phyloP scores from a whole-genome alignment of 306 rosid genomes.

The Fagus sylvatica region DNA sequence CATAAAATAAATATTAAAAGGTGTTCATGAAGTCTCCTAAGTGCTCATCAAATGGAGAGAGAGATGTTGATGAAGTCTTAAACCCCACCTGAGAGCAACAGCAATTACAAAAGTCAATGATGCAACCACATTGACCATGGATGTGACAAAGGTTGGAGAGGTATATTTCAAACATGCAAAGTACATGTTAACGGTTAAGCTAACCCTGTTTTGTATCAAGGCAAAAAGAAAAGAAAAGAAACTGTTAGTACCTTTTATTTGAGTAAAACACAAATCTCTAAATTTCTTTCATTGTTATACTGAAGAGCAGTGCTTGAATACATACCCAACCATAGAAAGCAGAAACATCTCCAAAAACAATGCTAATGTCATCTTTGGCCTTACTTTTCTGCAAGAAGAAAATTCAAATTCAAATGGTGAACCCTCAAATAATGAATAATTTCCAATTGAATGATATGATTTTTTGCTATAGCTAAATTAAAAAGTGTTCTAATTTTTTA shows the following conservation, averaged over 20 bases:
- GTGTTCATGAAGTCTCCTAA: background rate
- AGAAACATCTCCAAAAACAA: conserved; percentile 44
- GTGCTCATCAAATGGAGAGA: background rate
- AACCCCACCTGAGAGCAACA: conserved; percentile 26
- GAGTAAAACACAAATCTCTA: background rate
- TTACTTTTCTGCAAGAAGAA: conserved; percentile 35
- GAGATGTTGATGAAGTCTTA: background rate
- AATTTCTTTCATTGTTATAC: background rate
- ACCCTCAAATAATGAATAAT: background rate
- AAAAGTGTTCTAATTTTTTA: no score
- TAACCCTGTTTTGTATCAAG: conserved; percentile 24
- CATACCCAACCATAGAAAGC: conserved; percentile 41
- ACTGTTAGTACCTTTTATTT: conserved; percentile 11
- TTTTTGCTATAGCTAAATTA: no score
- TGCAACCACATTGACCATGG: conserved; percentile 36
- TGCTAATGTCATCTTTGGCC: conserved; percentile 42
- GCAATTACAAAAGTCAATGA: conserved; percentile 46
- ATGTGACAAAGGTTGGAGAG: conserved; percentile 46
- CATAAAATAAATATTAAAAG: background rate
- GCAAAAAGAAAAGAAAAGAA: conserved; percentile 1
- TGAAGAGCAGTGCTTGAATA: background rate
- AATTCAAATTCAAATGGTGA: background rate
- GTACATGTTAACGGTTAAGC: conserved; percentile 42
- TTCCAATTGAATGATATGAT: no score
- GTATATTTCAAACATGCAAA: conserved; percentile 42